Evolutionary conservation across 371 early-diverging fungal genomes (phyloP), one percentile per base, ranked within the genome.

Genomic region (Chytridium lagenaria): DNA sequence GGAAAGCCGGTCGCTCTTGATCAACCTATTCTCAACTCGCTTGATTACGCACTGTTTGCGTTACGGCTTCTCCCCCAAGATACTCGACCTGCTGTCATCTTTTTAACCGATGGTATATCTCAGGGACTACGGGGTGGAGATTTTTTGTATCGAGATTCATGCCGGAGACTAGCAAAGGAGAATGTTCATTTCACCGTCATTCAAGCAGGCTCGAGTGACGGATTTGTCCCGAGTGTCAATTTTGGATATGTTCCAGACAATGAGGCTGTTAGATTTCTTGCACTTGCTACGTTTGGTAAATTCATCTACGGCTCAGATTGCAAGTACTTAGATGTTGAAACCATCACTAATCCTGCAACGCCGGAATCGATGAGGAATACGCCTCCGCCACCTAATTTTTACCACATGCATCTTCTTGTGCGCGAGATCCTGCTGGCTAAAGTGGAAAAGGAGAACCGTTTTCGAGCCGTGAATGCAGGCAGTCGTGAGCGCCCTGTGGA

Each of bases 241-340:
- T 92, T 94, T 81, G 97, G 97, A 0, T 91, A 92, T 59, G 90
- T 96, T 3, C 90, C 92, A 44, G 95, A 97, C 76, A 94, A 89
- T 68, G 96, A 96, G 74, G 87, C 91, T 26, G 81, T 96, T 3
- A 81, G 92, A 22, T 95, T 92, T 76, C 79, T 95, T 26, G 90
- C 96, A 0, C 86, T 86, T 10, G 88, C 94, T 10, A 89, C 94
- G 0, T 84, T 85, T 50, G 98, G 98, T 1, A 85, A 82, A 33
- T 93, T 95, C 76, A 78, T 94, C 66, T 96, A 92, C 78, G 89
- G 91, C 15, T 85, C 87, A 57, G 80, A 81, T 59, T 83, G 83
- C 64, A 66, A 70, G 26, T 82, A 83, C 63, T 57, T 82, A 39
- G 80, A 82, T 28, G 52, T 52, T 23, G 67, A 70, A 52, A 70